A percentile compares a stretch with the other conserved stretches of the same genome.
These are phyloP conservation scores for Oryza glumipatula DNA, from an alignment of 176 grass and related monocot genomes.

Conservation along the genomic window DNA sequence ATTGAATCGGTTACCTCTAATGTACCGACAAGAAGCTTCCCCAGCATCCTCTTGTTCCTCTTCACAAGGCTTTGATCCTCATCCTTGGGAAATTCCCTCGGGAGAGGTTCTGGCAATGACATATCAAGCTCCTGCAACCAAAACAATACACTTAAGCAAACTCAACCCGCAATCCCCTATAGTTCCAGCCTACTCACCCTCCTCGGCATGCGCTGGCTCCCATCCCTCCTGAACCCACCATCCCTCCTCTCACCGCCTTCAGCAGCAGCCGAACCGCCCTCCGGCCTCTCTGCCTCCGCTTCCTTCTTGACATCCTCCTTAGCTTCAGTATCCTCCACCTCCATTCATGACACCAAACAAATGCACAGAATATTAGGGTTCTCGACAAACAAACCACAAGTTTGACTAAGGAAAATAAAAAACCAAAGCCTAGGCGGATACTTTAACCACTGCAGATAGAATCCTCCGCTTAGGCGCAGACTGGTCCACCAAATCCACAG, in stretches of 20 bases:
- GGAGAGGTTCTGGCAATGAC: conserved; percentile 72
- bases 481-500: conserved; percentile 59
- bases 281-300: conserved; percentile 19
- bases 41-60: conserved; percentile 95
- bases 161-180: neutral
- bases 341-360: conserved; percentile 5
- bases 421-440: conserved; percentile 24
- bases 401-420: neutral
- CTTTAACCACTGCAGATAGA: conserved; percentile 82
- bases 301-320: conserved; percentile 41
- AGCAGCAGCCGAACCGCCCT: conserved; percentile 3
- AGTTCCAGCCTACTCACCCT: conserved; percentile 54
- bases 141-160: conserved; percentile 28
- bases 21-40: conserved; percentile 92
- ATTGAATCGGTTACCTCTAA: conserved; percentile 65
- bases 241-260: conserved; percentile 51
- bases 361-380: neutral
- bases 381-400: neutral
- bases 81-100: conserved; percentile 74
- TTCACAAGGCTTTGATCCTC: conserved; percentile 78
- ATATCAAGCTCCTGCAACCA: conserved; percentile 72
- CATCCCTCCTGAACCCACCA: conserved; percentile 73
- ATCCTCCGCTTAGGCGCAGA: conserved; percentile 71
- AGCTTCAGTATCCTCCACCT: conserved; percentile 68
- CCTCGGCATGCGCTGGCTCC: conserved; percentile 40